Evolutionary conservation across 805 yeast genomes (phyloP).

Genomic region (Lipomyces spencermartinsiae): DNA sequence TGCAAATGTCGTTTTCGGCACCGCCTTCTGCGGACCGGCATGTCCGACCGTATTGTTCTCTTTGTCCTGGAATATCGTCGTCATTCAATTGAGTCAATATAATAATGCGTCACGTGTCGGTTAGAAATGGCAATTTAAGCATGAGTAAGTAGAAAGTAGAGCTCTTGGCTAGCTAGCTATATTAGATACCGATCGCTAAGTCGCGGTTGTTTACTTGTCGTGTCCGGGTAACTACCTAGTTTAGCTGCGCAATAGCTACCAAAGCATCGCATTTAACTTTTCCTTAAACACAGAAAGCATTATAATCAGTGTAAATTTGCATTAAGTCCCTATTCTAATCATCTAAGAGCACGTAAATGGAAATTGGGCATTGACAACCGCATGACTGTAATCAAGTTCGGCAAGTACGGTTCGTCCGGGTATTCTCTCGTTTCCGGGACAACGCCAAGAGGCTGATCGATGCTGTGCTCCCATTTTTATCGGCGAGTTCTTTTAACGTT

Average conservation of each 20-base stretch:
- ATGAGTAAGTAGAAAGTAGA: no score
- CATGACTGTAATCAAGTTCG: neutral
- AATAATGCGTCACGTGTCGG: neutral
- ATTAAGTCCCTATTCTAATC: neutral
- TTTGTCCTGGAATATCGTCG: slow-evolving; percentile 32
- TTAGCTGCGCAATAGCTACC: no score
- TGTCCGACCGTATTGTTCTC: slow-evolving; percentile 25
- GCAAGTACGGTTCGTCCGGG: neutral
- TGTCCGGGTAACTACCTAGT: no score
- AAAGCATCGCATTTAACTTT: neutral
- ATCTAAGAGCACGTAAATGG: neutral
- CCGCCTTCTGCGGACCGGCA: slow-evolving; percentile 8
- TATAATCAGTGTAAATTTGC: neutral
- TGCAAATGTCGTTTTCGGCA: slow-evolving; percentile 35
- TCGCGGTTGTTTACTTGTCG: no score
- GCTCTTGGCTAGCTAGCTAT: no score
- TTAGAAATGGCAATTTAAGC: no score
- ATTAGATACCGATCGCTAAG: no score
- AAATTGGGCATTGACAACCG: neutral
- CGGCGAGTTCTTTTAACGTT: no score
- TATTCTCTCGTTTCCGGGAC: neutral
- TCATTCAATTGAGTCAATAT: slow-evolving; percentile 5
- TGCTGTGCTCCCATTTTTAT: no score
- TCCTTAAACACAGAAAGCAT: no score
- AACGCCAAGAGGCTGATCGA: neutral